Evolutionary conservation across 164 flowering plant genomes (phyloP).

Genomic region (Berberis thunbergii): DNA sequence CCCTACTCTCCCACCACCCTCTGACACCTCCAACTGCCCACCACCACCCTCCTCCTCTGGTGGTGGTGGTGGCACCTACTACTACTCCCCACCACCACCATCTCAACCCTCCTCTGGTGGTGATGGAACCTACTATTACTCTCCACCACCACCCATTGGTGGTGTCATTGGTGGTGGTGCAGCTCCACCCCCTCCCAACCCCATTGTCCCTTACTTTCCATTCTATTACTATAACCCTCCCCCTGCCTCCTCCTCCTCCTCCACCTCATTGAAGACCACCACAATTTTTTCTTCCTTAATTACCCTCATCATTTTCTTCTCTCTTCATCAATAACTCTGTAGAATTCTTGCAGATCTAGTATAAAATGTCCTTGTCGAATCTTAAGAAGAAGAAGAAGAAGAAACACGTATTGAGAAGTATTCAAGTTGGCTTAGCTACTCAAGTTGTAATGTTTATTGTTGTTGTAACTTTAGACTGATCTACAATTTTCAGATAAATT

Average conservation of each 20-base stretch:
- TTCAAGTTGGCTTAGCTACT: neutral
- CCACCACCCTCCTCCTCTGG: conserved; percentile 29
- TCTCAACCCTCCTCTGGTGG: no score
- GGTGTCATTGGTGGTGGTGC: neutral
- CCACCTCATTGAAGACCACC: neutral
- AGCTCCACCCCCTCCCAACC: neutral
- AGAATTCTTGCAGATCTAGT: neutral
- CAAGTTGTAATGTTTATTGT: neutral
- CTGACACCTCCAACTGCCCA: no score
- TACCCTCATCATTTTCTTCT: neutral
- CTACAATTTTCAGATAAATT: no score
- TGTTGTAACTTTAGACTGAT: neutral
- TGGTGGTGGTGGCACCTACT: neutral
- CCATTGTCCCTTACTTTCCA: neutral
- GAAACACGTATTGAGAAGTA: neutral
- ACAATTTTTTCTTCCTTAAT: neutral
- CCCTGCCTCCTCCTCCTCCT: neutral
- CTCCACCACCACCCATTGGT: neutral
- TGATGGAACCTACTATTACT: no score
- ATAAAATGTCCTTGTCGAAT: neutral
- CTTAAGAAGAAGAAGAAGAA: neutral
- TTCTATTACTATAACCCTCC: neutral
- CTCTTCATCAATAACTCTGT: neutral
- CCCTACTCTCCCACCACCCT: no score
- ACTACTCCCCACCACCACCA: no score